Evolutionary conservation across 1,284 basidiomycete genomes (phyloP).

Genomic region (Abortiporus biennis): DNA sequence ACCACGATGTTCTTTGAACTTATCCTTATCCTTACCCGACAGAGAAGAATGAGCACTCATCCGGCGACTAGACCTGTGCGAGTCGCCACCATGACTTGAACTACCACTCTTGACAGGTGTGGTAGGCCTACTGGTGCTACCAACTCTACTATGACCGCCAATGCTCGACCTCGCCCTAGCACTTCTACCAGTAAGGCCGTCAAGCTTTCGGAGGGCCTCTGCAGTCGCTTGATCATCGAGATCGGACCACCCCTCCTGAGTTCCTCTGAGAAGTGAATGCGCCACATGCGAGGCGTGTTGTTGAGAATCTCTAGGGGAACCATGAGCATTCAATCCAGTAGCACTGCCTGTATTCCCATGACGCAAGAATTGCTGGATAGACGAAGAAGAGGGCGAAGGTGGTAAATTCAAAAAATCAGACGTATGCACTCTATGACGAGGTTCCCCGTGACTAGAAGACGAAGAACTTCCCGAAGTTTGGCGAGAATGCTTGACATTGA

Average conservation of each 20-base stretch:
- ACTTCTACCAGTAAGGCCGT: conserved; percentile 79
- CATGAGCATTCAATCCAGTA: conserved; percentile 39
- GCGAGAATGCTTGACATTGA: conserved; percentile 49
- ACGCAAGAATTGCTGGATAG: conserved; percentile 78
- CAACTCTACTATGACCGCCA: conserved; percentile 53
- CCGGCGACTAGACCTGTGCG: conserved; percentile 43
- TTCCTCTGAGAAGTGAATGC: conserved; percentile 73
- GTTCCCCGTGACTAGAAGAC: conserved; percentile 50
- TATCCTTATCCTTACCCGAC: conserved; percentile 22
- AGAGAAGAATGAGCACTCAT: conserved; percentile 36
- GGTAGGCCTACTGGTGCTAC: conserved; percentile 65
- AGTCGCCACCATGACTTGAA: conserved; percentile 63
- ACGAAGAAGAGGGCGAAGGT: conserved; percentile 80
- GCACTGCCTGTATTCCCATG: conserved; percentile 42
- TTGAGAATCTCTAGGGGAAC: conserved; percentile 36
- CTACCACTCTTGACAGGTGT: conserved; percentile 57
- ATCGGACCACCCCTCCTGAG: conserved; percentile 80
- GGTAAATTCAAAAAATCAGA: conserved; percentile 87
- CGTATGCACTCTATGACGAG: conserved; percentile 44
- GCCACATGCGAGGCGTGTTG: conserved; percentile 60
- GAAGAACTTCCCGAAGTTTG: conserved; percentile 67
- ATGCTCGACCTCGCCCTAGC: conserved; percentile 56
- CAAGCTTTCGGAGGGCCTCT: conserved; percentile 89
- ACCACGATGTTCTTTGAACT: conserved; percentile 16
- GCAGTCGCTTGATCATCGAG: conserved; percentile 84